phyloP scores from a whole-genome alignment of 305 asterid species.

The Nicotiana rustica region DNA sequence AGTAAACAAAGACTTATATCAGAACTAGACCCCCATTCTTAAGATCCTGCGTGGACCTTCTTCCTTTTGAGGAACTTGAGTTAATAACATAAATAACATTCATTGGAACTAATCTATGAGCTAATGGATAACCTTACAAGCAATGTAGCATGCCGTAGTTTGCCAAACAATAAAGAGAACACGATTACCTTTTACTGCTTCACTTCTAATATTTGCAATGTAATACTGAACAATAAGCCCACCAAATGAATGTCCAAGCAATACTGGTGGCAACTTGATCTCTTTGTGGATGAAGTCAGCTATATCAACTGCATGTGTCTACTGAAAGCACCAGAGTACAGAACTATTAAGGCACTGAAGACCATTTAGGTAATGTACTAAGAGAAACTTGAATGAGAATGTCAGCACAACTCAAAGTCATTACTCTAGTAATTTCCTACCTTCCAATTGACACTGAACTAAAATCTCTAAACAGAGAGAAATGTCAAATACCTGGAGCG shows the following conservation, averaged over 20 bases:
- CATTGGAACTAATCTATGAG: not conserved
- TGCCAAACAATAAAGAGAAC: no score
- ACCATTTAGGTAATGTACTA: slow-evolving; percentile 30
- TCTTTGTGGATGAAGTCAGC: slow-evolving; percentile 79
- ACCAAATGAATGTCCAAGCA: slow-evolving; percentile 92
- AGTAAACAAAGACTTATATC: not conserved
- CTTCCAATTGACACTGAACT: slow-evolving; percentile 9
- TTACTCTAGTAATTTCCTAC: slow-evolving; percentile 1
- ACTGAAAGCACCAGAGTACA: slow-evolving; percentile 56
- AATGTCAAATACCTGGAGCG: slow-evolving; percentile 69
- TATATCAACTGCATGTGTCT: slow-evolving; percentile 89
- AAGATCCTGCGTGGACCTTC: not conserved
- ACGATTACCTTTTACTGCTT: no score
- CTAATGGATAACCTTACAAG: not conserved
- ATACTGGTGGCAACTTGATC: slow-evolving; percentile 67
- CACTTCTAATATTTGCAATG: no score
- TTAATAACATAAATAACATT: not conserved
- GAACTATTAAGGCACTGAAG: slow-evolving; percentile 36
- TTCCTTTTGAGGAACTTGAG: not conserved
- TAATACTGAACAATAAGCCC: slow-evolving; percentile 53
- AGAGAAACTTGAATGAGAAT: slow-evolving; percentile 13
- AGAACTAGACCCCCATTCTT: not conserved
- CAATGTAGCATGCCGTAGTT: no score
- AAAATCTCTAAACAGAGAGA: not conserved
- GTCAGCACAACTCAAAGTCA: slow-evolving; percentile 27